Evolutionary conservation across 1,284 basidiomycete species (phyloP).

Genomic region (Lentinus polychrous): DNA sequence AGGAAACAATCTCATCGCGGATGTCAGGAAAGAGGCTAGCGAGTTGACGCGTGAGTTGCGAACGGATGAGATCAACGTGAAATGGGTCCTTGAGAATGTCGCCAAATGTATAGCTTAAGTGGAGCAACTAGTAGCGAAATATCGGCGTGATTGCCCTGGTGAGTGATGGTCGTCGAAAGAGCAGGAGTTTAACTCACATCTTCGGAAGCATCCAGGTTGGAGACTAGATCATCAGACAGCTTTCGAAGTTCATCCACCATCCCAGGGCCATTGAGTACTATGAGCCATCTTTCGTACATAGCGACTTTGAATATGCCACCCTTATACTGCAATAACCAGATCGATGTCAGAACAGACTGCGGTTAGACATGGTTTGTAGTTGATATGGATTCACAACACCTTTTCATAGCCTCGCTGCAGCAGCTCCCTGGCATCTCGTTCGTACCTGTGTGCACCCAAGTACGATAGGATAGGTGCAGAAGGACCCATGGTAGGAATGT

Average conservation of each 20-base stretch:
- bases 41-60: slow-evolving; percentile 21
- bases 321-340: neutral
- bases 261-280: slow-evolving; percentile 19
- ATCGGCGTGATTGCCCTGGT: neutral
- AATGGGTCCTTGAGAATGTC: slow-evolving; percentile 18
- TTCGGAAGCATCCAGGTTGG: slow-evolving; percentile 19
- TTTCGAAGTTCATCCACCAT: slow-evolving; percentile 24
- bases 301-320: slow-evolving; percentile 27
- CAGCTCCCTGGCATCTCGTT: slow-evolving; percentile 25
- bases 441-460: slow-evolving; percentile 22
- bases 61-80: slow-evolving; percentile 20
- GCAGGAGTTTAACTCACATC: slow-evolving; percentile 19
- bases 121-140: slow-evolving; percentile 13
- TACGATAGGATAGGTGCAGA: slow-evolving; percentile 30
- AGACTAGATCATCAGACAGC: slow-evolving; percentile 24
- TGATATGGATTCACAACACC: too few species aligned
- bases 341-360: neutral
- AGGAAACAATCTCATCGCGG: slow-evolving; percentile 22
- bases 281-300: slow-evolving; percentile 25
- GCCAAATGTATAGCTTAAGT: slow-evolving; percentile 20
- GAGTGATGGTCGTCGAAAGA: neutral
- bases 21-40: slow-evolving; percentile 20
- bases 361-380: slow-evolving; percentile 1
- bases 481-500: slow-evolving; percentile 33
- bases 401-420: slow-evolving; percentile 32